Conservation (phyloP, 371 early-diverging fungal genomes). For the Actinomortierella ambigua region DNA sequence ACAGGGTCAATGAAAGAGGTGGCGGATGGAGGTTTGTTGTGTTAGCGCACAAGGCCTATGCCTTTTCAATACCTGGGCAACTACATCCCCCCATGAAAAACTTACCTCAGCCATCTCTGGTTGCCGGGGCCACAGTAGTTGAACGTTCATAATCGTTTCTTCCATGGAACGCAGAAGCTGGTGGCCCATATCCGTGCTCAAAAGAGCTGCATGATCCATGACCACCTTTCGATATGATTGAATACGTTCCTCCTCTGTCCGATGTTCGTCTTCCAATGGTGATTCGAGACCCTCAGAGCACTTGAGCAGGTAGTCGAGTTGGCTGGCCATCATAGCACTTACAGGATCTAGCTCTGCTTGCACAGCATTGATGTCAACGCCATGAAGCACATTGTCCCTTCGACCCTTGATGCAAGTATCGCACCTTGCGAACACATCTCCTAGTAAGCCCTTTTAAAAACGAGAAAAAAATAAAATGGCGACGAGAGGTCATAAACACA, state of each 20-base stretch:
- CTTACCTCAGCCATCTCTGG: constrained; percentile 29
- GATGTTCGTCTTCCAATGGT: constrained; percentile 35
- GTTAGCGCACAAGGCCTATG: no score
- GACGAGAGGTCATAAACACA: background rate
- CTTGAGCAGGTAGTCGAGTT: constrained; percentile 26
- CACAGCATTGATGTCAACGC: constrained; percentile 3
- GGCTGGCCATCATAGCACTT: constrained; percentile 37
- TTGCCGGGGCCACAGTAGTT: constrained; percentile 42
- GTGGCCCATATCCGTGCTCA: constrained; percentile 19
- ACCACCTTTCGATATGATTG: constrained; percentile 20
- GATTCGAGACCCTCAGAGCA: constrained; percentile 38
- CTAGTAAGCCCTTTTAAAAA: constrained; percentile 30
- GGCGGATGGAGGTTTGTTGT: no score
- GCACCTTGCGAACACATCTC: constrained; percentile 34
- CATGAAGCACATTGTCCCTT: constrained; percentile 14
- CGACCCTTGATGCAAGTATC: constrained; percentile 35
- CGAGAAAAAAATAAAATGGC: background rate
- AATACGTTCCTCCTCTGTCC: constrained; percentile 26
- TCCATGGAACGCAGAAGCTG: constrained; percentile 40
- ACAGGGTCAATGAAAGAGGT: background rate
- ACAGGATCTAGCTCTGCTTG: constrained; percentile 21
- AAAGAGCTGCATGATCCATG: constrained; percentile 13
- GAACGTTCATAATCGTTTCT: constrained; percentile 29
- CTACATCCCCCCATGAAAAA: no score
- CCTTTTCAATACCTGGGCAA: no score